Base-by-base conservation (phyloP, 768 basidiomycete species). In the Lactarius sanguifluus region DNA sequence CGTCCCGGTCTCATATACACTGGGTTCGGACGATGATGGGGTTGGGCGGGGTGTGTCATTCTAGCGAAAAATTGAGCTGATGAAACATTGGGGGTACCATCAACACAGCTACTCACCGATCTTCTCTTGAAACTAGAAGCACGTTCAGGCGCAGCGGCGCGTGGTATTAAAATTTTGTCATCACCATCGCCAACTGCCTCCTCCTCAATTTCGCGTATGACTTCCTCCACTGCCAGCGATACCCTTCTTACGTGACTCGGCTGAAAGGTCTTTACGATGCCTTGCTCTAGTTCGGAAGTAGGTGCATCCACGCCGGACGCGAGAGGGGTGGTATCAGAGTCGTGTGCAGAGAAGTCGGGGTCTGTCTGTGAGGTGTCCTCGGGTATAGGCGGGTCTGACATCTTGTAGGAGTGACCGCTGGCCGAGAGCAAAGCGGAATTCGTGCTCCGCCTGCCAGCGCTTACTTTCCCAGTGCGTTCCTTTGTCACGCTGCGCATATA, bases 111-210 rank as follows among this genome's bases (percentile, higher is more conserved):
- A 66, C 70, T 59, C 50, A 70, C 70, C 25, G 64, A 62, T 63
- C 52, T 59, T 55, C 62, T 64, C 45, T 57, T 61, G 57, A 64
- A 25, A 32, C 64, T 65, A 5, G 64, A 69, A 41, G 56, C 61
- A 36, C 69, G 68, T 23, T 69, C 57, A 8, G 60, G 67, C 3
- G 60, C 68, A 54, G 82, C 79, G 47, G 86, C 85, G 64, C 90
- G 83, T 52, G 87, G 87, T 79, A 92, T 82, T 70, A 92, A 79
- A 67, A 92, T 87, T 75, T 91, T 87, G 75, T 92, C 90, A 61
- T 78, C 77, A 45, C 76, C 77, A 40, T 68, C 71, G 2, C 70
- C 75, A 68, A 90, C 90, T 0, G 80, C 85, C 69, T 91, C 89
- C 67, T 85, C 83, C 73, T 92, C 90, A 57, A 92, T 83, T 74